Evolutionary conservation across 2,329 filamentous ascomycete genomes (phyloP), one percentile per base, ranked within the genome.

Genomic region (Xylariaceae sp.): DNA sequence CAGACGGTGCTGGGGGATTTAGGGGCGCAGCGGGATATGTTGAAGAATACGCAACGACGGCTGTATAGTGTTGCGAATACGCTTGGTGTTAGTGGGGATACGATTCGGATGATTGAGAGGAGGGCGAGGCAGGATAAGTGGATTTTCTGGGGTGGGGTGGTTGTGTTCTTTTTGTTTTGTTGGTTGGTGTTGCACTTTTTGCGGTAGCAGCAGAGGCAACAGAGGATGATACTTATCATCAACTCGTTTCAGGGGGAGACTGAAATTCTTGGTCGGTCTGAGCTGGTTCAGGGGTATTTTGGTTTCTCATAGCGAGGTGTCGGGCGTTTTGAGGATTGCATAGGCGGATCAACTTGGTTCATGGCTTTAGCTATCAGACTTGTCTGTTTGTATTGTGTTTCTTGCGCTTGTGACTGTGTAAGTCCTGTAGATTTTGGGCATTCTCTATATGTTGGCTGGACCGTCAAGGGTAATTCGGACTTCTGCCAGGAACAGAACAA

Each of bases 41-140:
- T 99, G 64, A 99, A 99, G 78, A 90, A 88, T 55, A 97, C 94
- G 18, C 94, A 99, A 76, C 88, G 88, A 73, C 86, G 87, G 72
- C 79, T 99, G 53, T 97, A 97, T 72, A 93, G 85, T 67, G 92
- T 97, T 17, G 94, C 90, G 5, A 97, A 96, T 72, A 97, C 94
- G 18, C 77, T 99, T 52, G 94, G 94, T 0, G 84, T 99, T 61
- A 95, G 89, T 70, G 92, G 93, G 17, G 93, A 97, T 73, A 99
- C 94, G 1, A 99, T 99, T 65, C 86, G 94, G 51, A 97, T 94
- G 91, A 88, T 99, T 48, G 93, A 97, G 76, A 78, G 94, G 67
- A 82, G 94, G 63, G 92, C 94, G 54, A 89, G 86, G 73, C 89
- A 97, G 78, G 94, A 99, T 73, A 97, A 97, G 76, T 97, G 92